phyloP scores from a whole-genome alignment of 768 basidiomycete species.

The Xerocomus spinulosus region DNA sequence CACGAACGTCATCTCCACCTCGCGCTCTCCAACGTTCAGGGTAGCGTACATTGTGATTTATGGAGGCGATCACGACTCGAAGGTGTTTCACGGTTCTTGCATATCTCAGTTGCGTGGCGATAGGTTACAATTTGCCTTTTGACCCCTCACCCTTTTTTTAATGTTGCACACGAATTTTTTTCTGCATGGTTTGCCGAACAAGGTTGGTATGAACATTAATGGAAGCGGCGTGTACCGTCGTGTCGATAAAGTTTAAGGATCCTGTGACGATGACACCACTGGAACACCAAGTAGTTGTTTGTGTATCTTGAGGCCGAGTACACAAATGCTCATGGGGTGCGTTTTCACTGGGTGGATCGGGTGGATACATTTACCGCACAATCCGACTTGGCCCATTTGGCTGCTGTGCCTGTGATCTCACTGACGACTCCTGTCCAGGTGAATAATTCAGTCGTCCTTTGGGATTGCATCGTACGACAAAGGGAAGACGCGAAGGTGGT shows the following conservation, averaged over 20 bases:
- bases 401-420: constrained; percentile 7
- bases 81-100: too few relatives aligned
- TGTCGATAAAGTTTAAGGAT: constrained; percentile 10
- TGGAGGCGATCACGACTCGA: not conserved
- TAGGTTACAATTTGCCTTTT: not conserved
- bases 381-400: constrained; percentile 19
- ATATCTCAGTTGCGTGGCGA: not conserved
- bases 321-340: constrained; percentile 63
- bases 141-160: not conserved
- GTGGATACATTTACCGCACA: too few relatives aligned
- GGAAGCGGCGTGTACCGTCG: constrained; percentile 7
- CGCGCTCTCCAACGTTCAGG: constrained; percentile 12
- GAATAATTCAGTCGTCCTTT: constrained; percentile 77
- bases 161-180: too few relatives aligned
- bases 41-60: constrained; percentile 13
- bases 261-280: too few relatives aligned
- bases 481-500: constrained; percentile 66
- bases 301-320: constrained; percentile 86
- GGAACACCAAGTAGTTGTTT: constrained; percentile 97
- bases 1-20: constrained; percentile 4
- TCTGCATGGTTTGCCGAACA: not conserved
- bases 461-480: constrained; percentile 88
- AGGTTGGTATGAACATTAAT: constrained; percentile 1
- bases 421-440: constrained; percentile 37
- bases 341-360: constrained; percentile 28